Conservation (phyloP, 75 land plant genomes). For the Selaginella tamariscina region DNA sequence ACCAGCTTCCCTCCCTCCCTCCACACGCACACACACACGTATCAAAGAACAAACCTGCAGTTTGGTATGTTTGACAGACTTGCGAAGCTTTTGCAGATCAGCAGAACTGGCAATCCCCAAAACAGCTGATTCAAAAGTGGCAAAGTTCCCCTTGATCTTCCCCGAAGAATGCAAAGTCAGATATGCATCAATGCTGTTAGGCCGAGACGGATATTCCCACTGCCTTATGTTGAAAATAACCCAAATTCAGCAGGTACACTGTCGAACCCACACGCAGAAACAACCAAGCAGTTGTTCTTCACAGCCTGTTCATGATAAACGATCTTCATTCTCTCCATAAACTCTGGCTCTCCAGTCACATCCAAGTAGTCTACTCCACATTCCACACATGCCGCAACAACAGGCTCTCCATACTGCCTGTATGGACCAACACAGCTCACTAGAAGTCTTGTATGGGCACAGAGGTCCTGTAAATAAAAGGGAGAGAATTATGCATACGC, state of each 20-base stretch:
- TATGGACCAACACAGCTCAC: slow-evolving; percentile 86
- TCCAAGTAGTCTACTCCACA: slow-evolving; percentile 80
- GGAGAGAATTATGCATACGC: too few relatives aligned
- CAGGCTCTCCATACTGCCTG: slow-evolving; percentile 67
- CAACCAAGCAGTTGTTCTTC: slow-evolving; percentile 47
- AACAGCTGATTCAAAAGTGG: slow-evolving; percentile 75
- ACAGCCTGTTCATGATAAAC: slow-evolving; percentile 43
- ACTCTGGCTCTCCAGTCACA: slow-evolving; percentile 89
- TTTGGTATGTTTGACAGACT: slow-evolving; percentile 34
- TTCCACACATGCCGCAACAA: slow-evolving; percentile 72
- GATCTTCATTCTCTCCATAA: slow-evolving; percentile 83
- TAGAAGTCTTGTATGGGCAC: slow-evolving; percentile 28
- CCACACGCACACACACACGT: too few relatives aligned
- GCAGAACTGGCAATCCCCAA: slow-evolving; percentile 52
- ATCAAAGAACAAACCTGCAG: slow-evolving; percentile 47
- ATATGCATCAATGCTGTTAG: slow-evolving; percentile 59
- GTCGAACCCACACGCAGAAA: slow-evolving; percentile 89
- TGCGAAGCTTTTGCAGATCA: slow-evolving; percentile 48
- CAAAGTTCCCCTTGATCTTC: slow-evolving; percentile 64
- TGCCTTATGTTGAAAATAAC: slow-evolving; percentile 53
- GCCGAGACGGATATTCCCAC: slow-evolving; percentile 38
- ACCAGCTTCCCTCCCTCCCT: too few relatives aligned
- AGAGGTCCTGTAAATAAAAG: too few relatives aligned
- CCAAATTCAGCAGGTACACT: slow-evolving; percentile 90
- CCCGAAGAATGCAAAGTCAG: slow-evolving; percentile 43